A percentile compares a stretch with the other conserved stretches of the same genome.
Evolutionary conservation across 2,329 filamentous ascomycete genomes (phyloP).

Genomic region (Lecanicillium sp.): DNA sequence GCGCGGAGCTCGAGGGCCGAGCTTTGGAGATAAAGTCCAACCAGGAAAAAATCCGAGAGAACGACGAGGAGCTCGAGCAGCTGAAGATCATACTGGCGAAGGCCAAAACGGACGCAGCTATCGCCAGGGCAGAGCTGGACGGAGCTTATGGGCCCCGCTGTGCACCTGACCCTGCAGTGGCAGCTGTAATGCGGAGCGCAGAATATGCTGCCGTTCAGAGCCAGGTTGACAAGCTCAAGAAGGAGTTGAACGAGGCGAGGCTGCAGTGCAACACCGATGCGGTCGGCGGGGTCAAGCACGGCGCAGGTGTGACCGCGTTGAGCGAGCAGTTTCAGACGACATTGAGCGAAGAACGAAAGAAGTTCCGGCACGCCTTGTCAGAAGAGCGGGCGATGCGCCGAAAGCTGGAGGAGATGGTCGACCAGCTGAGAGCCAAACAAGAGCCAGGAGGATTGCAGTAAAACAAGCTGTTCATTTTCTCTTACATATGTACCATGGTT

Average conservation of each 20-base stretch:
- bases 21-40: constrained; percentile 21
- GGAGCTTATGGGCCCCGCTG: constrained; percentile 51
- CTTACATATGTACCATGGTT: no score
- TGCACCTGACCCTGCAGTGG: constrained; percentile 50
- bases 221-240: constrained; percentile 41
- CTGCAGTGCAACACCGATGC: constrained; percentile 31
- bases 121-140: constrained; percentile 53
- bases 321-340: constrained; percentile 48
- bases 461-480: no score
- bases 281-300: no score
- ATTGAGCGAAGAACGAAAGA: constrained; percentile 49
- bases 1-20: constrained; percentile 14
- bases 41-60: constrained; percentile 36
- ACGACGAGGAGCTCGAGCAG: constrained; percentile 41
- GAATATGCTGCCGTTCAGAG: constrained; percentile 36
- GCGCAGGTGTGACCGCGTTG: constrained; percentile 41
- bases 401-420: constrained; percentile 42
- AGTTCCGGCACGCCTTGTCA: constrained; percentile 46
- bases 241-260: constrained; percentile 41
- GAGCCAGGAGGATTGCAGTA: no score
- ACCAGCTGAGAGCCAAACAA: constrained; percentile 31
- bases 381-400: constrained; percentile 40
- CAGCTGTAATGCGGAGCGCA: constrained; percentile 40
- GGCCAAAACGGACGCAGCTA: constrained; percentile 53
- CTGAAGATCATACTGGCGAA: constrained; percentile 45